Conservation (phyloP, 257 asterid genomes). For the Linaria vulgaris region DNA sequence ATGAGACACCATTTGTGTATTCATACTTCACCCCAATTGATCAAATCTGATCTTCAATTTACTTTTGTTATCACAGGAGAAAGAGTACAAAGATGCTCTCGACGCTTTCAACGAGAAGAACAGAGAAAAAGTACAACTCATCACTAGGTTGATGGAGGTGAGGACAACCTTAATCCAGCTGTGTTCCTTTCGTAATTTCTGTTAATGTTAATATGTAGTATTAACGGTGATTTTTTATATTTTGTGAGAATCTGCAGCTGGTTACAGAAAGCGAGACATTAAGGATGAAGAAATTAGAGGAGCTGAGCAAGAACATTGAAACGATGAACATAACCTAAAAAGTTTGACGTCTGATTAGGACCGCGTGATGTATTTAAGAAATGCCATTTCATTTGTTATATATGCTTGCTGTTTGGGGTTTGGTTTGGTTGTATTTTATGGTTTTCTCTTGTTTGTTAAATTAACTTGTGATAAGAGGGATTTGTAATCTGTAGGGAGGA, state of each 20-base stretch:
- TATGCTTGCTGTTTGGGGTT: conserved; percentile 39
- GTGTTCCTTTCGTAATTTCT: not conserved
- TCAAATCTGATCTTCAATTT: conserved; percentile 1
- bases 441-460: conserved; percentile 39
- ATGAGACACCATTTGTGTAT: not conserved
- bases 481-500: conserved; percentile 66
- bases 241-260: conserved; percentile 51
- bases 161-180: conserved; percentile 22
- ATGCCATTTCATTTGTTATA: conserved; percentile 42
- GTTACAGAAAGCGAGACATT: conserved; percentile 82
- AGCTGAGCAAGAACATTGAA: conserved; percentile 99
- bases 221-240: not conserved
- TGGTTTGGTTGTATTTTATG: conserved; percentile 58
- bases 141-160: conserved; percentile 97
- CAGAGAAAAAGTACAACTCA: conserved; percentile 91
- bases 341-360: conserved; percentile 45
- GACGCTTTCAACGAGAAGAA: conserved; percentile 95
- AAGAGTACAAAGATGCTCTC: conserved; percentile 94
- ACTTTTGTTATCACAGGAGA: conserved; percentile 53
- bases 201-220: not conserved
- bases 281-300: conserved; percentile 97
- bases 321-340: conserved; percentile 45
- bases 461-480: conserved; percentile 47
- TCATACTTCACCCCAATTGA: not conserved
- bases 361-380: conserved; percentile 75